Evolutionary conservation across 2,329 filamentous ascomycete genomes (phyloP), one percentile per base, ranked within the genome.

Genomic region (Ophiostoma novo-ulmi): DNA sequence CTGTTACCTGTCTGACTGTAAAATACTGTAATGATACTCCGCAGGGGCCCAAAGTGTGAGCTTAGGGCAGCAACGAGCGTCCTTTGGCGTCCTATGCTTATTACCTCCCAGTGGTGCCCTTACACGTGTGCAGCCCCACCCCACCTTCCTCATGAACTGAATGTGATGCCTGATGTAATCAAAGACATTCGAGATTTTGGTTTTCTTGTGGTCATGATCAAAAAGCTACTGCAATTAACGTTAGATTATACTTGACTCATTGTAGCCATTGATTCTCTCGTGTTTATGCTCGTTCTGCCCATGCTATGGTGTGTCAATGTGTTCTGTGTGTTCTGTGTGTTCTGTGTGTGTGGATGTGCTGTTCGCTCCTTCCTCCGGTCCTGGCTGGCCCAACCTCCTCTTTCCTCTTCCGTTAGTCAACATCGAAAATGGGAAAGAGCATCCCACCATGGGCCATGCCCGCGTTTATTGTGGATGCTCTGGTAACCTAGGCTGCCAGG

Each of bases 101-200:
- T 48, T 48, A 48, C 17, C 44, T 65, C 71, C 71, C 69, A 72
- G 71, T 72, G 69, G 64, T 68, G 69, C 67, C 31, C 48, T 67
- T 70, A 72, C 71, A 70, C 71, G 69, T 70, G 69, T 72, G 70
- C 70, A 38, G 41, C 55, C 36, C 68, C 68, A 69, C 69, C 58
- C 71, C 69, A 69, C 68, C 71, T 67, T 69, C 55, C 36, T 58
- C 8, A 58, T 58, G 22, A 13, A 26, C 10, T 58, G n/a, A 13
- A 22, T 13, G 52, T 26, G n/a, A 26, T 58, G 52, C n/a, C 52
- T 58, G 52, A 58, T 58, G 52, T 26, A 58, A 22, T 22, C 52
- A 31, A 31, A 31, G 1, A 31, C 31, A 31, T 31, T 31, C 31
- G 31, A 3, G 31, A 4, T 31, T 31, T 31, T 31, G 3, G 3